Evolutionary conservation across 768 basidiomycete species (phyloP).

Genomic region (Nidularia sp.): DNA sequence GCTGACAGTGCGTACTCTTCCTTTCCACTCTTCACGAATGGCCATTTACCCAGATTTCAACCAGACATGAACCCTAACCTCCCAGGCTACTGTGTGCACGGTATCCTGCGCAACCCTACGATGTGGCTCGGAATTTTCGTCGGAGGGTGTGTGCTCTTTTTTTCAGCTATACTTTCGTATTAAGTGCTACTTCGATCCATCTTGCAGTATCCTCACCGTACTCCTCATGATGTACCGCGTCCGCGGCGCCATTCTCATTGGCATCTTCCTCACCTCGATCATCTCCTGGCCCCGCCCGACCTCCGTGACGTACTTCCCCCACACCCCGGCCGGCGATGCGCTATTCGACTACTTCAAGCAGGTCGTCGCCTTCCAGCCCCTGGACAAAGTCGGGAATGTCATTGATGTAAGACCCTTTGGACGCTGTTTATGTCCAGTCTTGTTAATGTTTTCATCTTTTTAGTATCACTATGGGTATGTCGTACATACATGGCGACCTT

Average conservation of each 20-base stretch:
- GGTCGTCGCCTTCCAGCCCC: slow-evolving; percentile 70
- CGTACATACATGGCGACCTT: too few species aligned
- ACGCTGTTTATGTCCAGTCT: too few species aligned
- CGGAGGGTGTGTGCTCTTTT: slow-evolving; percentile 57
- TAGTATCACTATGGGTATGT: too few species aligned
- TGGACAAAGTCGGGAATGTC: slow-evolving; percentile 59
- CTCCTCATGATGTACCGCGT: slow-evolving; percentile 83
- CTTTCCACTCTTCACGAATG: not conserved
- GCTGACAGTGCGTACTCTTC: slow-evolving; percentile 33
- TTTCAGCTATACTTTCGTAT: not conserved
- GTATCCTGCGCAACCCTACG: slow-evolving; percentile 68
- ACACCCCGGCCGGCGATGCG: slow-evolving; percentile 61
- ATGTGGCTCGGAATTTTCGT: slow-evolving; percentile 88
- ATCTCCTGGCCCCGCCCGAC: slow-evolving; percentile 88
- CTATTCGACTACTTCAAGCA: slow-evolving; percentile 84
- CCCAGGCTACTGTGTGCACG: slow-evolving; percentile 55
- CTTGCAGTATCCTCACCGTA: slow-evolving; percentile 73
- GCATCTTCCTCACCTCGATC: slow-evolving; percentile 80
- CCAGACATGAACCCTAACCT: slow-evolving; percentile 44
- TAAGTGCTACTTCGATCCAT: slow-evolving; percentile 25
- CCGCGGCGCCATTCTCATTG: slow-evolving; percentile 78
- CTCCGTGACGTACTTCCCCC: slow-evolving; percentile 76
- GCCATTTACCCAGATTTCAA: not conserved
- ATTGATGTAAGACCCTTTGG: slow-evolving; percentile 51
- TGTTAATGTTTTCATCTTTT: too few species aligned